Evolutionary conservation across 768 basidiomycete species (phyloP), one percentile per base, ranked within the genome.

Genomic region (Leccinum ochraceum): DNA sequence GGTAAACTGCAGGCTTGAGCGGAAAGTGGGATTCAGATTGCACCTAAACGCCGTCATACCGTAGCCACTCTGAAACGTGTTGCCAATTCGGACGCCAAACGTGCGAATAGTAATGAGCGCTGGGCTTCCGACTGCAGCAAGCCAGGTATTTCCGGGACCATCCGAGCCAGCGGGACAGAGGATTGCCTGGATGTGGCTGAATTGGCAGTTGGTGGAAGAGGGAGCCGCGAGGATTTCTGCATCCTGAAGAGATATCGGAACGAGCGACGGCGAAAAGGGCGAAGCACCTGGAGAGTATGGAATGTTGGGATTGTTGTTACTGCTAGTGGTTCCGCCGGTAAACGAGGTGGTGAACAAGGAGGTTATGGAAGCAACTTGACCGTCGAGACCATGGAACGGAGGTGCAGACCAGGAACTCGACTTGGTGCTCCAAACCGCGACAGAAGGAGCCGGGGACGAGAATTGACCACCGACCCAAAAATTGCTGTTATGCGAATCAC

Each of bases 41-140:
- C 74, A 95, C 95, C 83, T 89, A 76, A 99, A 99, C 5, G 79
- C 82, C n/a, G 86, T 91, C 1, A 96, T 95, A 46, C 94, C 90
- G 66, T 90, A 87, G 56, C 86, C 83, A 54, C 80, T 75, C 63
- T 87, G 80, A 74, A 96, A 92, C 8, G 94, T 95, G 76, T 99
- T 98, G 30, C 94, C 95, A 30, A 99, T 78, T 51, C 97, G 86
- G 52, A 98, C 71, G 5, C 96, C 97, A 59, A 89, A 92, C n/a
- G 87, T 82, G 60, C 89, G 81, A 49, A 93, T 78, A 32, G 89
- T 94, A 65, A 98, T 83, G 57, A 89, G 79, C 2, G 93, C 89
- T 24, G 79, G 76, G 28, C 79, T 85, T 20, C 84, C 86, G 69
- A 92, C 88, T 53, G 83, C 79, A 37, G 87, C 90, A 56, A 96